These are phyloP conservation scores for Astrephomene gubernaculifera DNA, from an alignment of 139 green algal species.

Conservation along the genomic window DNA sequence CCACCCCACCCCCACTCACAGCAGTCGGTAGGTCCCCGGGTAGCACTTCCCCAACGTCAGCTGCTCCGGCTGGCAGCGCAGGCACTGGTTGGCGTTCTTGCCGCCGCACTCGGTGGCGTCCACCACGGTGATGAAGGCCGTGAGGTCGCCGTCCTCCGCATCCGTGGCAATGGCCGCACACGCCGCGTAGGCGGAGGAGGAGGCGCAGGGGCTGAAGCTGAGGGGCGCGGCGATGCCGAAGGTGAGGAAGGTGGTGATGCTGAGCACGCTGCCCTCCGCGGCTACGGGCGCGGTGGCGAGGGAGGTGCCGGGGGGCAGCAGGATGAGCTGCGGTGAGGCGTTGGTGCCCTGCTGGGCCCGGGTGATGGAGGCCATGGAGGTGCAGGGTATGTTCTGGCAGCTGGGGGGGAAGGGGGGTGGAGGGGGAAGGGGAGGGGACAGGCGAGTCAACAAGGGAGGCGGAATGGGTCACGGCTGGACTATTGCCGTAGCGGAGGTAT, in stretches of 20 bases:
- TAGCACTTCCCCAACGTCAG: slow-evolving; percentile 45
- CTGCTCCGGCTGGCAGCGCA: slow-evolving; percentile 30
- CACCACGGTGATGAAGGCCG: slow-evolving; percentile 28
- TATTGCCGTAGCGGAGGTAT: too few relatives aligned
- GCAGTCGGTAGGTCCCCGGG: slow-evolving; percentile 36
- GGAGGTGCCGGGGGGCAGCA: slow-evolving; percentile 24
- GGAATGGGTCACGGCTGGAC: too few relatives aligned
- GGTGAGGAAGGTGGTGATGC: slow-evolving; percentile 35
- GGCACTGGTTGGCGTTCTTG: slow-evolving; percentile 32
- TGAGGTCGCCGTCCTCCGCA: slow-evolving; percentile 40
- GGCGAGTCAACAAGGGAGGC: too few relatives aligned
- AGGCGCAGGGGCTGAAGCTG: slow-evolving; percentile 41
- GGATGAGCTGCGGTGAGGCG: not conserved
- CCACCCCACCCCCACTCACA: not conserved
- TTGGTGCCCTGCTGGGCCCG: not conserved
- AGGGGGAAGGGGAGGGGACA: not conserved
- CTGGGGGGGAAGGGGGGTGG: not conserved
- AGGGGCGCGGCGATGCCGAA: slow-evolving; percentile 33
- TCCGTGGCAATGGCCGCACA: slow-evolving; percentile 46
- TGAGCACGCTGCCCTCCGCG: not conserved
- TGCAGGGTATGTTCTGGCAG: slow-evolving; percentile 42
- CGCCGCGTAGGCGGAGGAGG: not conserved
- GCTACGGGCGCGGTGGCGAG: slow-evolving; percentile 7
- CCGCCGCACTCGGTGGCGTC: slow-evolving; percentile 35
- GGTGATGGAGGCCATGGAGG: not conserved